Base-by-base conservation (phyloP, 1,284 basidiomycete genomes). In the Tilletia horrida region DNA sequence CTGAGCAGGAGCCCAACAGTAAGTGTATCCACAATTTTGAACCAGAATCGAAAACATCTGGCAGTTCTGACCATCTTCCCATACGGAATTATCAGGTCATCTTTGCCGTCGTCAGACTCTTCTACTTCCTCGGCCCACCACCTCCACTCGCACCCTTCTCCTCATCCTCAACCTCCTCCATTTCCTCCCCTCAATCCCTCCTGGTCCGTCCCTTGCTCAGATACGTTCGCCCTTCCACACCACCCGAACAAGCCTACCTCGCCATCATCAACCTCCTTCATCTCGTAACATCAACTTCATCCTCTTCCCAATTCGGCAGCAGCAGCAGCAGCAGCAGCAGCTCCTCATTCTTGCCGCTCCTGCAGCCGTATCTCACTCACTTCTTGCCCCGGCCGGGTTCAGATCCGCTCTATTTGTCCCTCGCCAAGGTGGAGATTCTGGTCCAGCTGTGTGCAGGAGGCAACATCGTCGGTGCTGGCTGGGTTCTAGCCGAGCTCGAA, bases 401-500 rank as follows among this genome's bases (percentile, higher is more conserved):
- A 18, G 77, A 79, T 62, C 75, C 77, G 0, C 50, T 66, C 59
- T 72, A 73, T 59, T 47, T 78, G 18, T 75, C 75, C 29, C 63
- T 69, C 13, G 70, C 72, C 65, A 79, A 79, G 52, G 69, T 79
- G 21, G 71, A 74, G 23, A 63, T 76, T 1, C 61, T 79, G 16
- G 70, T 75, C 11, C 63, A 59, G 21, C 13, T 74, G 21, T 74
- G 68, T 62, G 69, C 25, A 16, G 35, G 35, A 40, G 29, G 29
- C 11, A 59, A 59, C 31, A 29, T 59, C 29, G 55, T 59, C 27
- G 55, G 55, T 25, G 55, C 55, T 3, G 27, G 55, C 27, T 59
- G 55, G 55, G 55, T 59, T 25, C 55, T 59, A 7, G n/a, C 9
- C 55, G 27, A 59, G 55, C 31, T 59, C 7, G 55, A 59, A 9